Evolutionary conservation across 257 asterid genomes (phyloP).

Genomic region (Striga asiatica): DNA sequence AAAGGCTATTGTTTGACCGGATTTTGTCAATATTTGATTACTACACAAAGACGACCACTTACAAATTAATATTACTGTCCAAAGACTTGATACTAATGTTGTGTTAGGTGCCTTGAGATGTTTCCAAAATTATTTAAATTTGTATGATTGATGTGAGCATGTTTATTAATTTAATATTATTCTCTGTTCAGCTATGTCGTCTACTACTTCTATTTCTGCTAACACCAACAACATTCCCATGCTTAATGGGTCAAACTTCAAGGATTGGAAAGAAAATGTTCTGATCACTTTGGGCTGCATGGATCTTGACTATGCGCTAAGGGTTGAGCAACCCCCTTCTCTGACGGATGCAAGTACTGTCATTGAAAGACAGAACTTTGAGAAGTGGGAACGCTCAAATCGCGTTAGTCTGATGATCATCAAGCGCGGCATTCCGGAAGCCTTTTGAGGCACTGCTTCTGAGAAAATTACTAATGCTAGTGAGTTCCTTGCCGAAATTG

Average conservation of each 20-base stretch:
- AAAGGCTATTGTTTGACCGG: too few relatives aligned
- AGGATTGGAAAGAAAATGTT: background rate
- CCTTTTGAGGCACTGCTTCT: background rate
- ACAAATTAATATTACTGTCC: too few relatives aligned
- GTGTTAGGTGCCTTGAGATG: too few relatives aligned
- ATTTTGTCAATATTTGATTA: too few relatives aligned
- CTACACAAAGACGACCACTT: too few relatives aligned
- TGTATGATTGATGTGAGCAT: too few relatives aligned
- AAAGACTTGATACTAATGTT: too few relatives aligned
- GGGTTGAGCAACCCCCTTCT: background rate
- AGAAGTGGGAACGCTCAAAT: background rate
- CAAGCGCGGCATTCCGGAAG: background rate
- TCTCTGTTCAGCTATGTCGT: background rate
- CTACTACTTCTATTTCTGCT: background rate
- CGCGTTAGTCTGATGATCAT: background rate
- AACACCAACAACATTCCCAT: background rate
- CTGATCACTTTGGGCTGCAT: background rate
- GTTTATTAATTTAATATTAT: too few relatives aligned
- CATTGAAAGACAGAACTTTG: background rate
- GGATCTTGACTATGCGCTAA: background rate
- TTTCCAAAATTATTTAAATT: too few relatives aligned
- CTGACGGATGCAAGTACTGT: background rate
- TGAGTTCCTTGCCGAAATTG: background rate
- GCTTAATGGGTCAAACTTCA: background rate
- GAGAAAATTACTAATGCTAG: background rate